Conservation (phyloP, 1,284 basidiomycete species). For the Leccinum holopus region DNA sequence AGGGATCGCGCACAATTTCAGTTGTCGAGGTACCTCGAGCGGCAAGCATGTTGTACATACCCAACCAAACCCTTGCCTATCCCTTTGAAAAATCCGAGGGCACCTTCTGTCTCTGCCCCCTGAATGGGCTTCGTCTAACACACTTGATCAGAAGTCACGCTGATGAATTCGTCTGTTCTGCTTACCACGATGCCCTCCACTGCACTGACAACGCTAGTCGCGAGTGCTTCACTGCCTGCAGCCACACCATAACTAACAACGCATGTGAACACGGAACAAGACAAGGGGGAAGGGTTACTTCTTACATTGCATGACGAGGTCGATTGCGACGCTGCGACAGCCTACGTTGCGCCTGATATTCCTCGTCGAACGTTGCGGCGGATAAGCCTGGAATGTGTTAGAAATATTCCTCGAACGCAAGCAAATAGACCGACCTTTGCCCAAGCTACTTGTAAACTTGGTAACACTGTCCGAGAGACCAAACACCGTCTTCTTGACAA, state of each 20-base stretch:
- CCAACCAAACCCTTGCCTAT: constrained; percentile 96
- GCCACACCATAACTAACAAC: constrained; percentile 83
- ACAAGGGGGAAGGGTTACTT: constrained; percentile 5
- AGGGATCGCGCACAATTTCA: constrained; percentile 16
- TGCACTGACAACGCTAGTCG: constrained; percentile 92
- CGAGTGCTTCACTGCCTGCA: constrained; percentile 92
- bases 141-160: constrained; percentile 4
- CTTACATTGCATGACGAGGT: constrained; percentile 92
- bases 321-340: constrained; percentile 92
- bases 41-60: constrained; percentile 43
- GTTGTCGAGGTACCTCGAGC: constrained; percentile 10
- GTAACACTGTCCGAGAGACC: constrained; percentile 95
- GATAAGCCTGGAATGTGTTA: constrained; percentile 68
- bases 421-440: constrained; percentile 67
- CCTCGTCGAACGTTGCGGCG: constrained; percentile 94
- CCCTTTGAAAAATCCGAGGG: constrained; percentile 96
- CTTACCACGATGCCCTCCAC: constrained; percentile 93
- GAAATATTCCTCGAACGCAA: neutral
- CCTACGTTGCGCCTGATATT: constrained; percentile 89
- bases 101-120: constrained; percentile 93
- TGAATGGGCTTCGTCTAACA: constrained; percentile 89
- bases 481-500: constrained; percentile 99
- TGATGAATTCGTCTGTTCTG: constrained; percentile 3
- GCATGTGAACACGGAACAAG: constrained; percentile 14
- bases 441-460: constrained; percentile 96